Evolutionary conservation across 192 early-diverging fungal genomes (phyloP), one percentile per base, ranked within the genome.

Genomic region (Phycomyces nitens): DNA sequence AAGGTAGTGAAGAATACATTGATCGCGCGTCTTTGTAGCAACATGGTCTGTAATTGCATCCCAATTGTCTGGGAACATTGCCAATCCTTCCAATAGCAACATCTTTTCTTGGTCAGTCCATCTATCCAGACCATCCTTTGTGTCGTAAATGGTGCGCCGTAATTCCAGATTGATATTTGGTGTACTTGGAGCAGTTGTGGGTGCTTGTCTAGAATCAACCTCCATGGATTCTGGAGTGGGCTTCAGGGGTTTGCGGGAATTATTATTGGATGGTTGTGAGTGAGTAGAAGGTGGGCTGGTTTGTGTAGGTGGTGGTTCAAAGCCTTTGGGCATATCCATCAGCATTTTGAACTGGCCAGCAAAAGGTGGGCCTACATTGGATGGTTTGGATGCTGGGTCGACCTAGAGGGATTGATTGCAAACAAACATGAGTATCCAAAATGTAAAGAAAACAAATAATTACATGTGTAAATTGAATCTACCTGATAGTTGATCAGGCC

Each of bases 401-500:
- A 95, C 87, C 92, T 93, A 60, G 3, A 59, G 23, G 21, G 40
- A 15, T 26, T 20, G 34, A 41, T 56, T 47, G 39, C 27, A 34
- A 38, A 34, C 1, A n/a, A 5, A 40, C 34, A 11, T 16, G 20
- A 53, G 0, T 15, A 6, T 10, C 12, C 34, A 65, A 20, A 54
- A 11, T 11, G 11, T 34, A 52, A 44, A 44, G 23, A 22, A n/a
- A 26, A 27, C 24, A 52, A 5, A 34, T 34, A 34, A 34, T 34
- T 34, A 34, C 7, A 34, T 34, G 29, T 34, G 29, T 34, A 47
- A 5, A 29, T 51, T 50, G 27, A 60, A 16, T 58, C 53, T 71
- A 93, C 92, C 84, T 99, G 97, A 80, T 97, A 99, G 77, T 98
- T 99, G 66, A 98, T 92, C 39, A 98, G 77, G 0, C 97, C 97